Evolutionary conservation across 495 filamentous ascomycete species (phyloP).

Genomic region (Lasiosphaeria miniovina): DNA sequence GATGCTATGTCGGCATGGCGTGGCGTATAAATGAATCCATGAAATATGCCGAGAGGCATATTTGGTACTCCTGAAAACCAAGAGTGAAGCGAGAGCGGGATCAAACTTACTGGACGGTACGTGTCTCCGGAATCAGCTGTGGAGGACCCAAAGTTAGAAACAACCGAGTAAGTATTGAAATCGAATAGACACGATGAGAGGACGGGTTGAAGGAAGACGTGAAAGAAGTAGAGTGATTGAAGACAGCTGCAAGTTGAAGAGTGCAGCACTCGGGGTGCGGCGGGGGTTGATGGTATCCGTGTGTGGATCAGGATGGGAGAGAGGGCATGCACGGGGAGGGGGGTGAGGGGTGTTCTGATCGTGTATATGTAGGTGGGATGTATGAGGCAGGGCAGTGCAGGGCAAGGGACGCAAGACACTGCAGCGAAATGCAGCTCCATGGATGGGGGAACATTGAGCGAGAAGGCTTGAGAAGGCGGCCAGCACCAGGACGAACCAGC

Average conservation of each 20-base stretch:
- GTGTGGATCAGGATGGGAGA: slow-evolving; percentile 35
- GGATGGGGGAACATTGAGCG: slow-evolving; percentile 22
- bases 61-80: neutral
- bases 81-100: slow-evolving; percentile 1
- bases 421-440: slow-evolving; percentile 34
- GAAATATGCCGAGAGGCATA: neutral
- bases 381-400: slow-evolving; percentile 33
- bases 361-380: slow-evolving; percentile 29
- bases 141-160: slow-evolving; percentile 35
- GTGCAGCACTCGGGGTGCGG: slow-evolving; percentile 27
- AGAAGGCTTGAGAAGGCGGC: slow-evolving; percentile 23
- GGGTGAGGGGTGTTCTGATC: slow-evolving; percentile 31
- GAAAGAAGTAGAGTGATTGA: slow-evolving; percentile 26
- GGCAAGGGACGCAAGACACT: slow-evolving; percentile 40
- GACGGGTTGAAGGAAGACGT: slow-evolving; percentile 21
- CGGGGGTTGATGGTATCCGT: slow-evolving; percentile 30
- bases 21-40: neutral
- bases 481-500: slow-evolving; percentile 4
- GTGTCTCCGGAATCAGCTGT: slow-evolving; percentile 52
- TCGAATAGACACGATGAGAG: slow-evolving; percentile 14
- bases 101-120: slow-evolving; percentile 50
- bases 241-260: slow-evolving; percentile 32
- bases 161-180: slow-evolving; percentile 17
- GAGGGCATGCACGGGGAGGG: slow-evolving; percentile 41
- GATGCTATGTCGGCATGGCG: too few relatives aligned